Conservation (phyloP, 148 eudicot species). For the Persicaria maculosa region DNA sequence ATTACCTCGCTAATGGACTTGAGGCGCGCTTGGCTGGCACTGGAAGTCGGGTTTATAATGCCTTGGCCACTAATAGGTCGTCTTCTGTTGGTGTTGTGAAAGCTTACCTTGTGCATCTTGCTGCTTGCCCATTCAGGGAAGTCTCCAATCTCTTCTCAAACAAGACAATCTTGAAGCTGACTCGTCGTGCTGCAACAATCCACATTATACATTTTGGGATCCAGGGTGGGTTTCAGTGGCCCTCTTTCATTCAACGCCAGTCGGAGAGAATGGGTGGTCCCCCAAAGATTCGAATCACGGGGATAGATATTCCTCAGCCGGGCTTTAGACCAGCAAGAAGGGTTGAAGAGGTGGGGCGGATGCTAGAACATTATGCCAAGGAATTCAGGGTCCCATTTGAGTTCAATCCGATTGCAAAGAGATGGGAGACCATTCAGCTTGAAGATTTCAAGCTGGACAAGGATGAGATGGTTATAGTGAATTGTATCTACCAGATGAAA, state of each 20-base stretch:
- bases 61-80: conserved; percentile 30
- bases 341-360: conserved; percentile 55
- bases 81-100: conserved; percentile 48
- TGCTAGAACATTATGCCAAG: conserved; percentile 49
- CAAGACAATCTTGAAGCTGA: conserved; percentile 29
- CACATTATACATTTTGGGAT: conserved; percentile 67
- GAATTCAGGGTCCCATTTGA: conserved; percentile 54
- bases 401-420: conserved; percentile 47
- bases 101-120: conserved; percentile 52
- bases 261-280: conserved; percentile 42
- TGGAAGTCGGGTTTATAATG: conserved; percentile 50
- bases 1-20: conserved; percentile 51
- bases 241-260: conserved; percentile 45
- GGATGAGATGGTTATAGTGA: conserved; percentile 53
- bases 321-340: conserved; percentile 59
- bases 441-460: conserved; percentile 52
- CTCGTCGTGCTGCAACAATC: conserved; percentile 26
- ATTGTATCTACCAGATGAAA: conserved; percentile 43
- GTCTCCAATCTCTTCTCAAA: conserved; percentile 43
- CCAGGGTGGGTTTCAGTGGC: conserved; percentile 70
- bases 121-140: conserved; percentile 42
- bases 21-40: conserved; percentile 67
- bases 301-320: conserved; percentile 61
- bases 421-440: conserved; percentile 47
- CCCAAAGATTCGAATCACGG: conserved; percentile 58